Base-by-base conservation (phyloP, 164 flowering plant genomes). In the Vitis cinerea region DNA sequence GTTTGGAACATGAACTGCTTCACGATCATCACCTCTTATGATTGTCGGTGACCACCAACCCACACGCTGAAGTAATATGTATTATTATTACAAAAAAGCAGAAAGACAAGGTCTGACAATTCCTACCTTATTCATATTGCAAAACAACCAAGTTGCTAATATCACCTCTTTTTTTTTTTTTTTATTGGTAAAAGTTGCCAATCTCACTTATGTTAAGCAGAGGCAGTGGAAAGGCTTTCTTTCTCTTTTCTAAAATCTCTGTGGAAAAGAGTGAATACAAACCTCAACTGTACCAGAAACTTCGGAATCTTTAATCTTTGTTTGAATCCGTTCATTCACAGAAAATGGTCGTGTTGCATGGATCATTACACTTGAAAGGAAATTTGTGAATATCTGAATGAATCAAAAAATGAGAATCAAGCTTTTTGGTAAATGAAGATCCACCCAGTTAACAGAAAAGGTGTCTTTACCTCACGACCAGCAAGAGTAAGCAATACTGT, bases 11-110 rank as follows among this genome's bases (percentile, higher is more conserved):
- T 93, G 94, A 75, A 93, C 83, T 57, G 99, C 99, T 84, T 96
- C 98, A 56, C 99, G 93, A 68, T 96, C 95, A 72, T 96, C 99
- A 48, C 98, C 98, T 87, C 98, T 84, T 67, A 93, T 81, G 63
- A 96, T 84, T 56, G 99, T 96, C 61, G 96, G 99, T 62, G 99
- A 93, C 99, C 99, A 93, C 99, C 98, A 96, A 49, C 99, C 98
- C 59, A 96, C 97, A 75, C 91, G 97, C 99, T 93, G 88, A 59
- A 75, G 72, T 2, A 71, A 77, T 14, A 59, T 27, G 72, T 30
- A n/a, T 59, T 10, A 57, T 37, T 8, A 16, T 10, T 11, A 23
- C 27, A 23, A 23, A 23, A 23, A 23, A 65, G 44, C 44, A 37
- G 44, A 37, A 37, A 37, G 44, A 37, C 44, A 37, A 37, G 44